Conservation (phyloP, 495 filamentous ascomycete genomes). For the Rusavskia elegans region DNA sequence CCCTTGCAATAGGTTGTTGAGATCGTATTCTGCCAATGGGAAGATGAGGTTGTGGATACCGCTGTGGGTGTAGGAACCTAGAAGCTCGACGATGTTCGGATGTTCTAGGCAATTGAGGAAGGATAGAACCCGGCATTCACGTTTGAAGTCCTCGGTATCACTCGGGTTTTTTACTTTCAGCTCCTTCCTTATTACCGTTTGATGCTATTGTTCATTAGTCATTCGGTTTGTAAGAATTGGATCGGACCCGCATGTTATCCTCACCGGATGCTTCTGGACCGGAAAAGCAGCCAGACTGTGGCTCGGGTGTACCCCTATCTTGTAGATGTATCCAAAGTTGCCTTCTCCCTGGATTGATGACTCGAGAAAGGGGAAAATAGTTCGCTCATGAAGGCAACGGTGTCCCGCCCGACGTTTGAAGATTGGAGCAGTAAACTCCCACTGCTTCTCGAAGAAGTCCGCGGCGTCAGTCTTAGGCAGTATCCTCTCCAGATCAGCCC, state of each 20-base stretch:
- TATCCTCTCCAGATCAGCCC: neutral
- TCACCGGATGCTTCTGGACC: neutral
- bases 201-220: neutral
- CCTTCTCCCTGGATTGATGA: neutral
- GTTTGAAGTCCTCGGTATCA: neutral
- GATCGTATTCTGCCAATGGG: slow-evolving; percentile 4
- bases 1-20: neutral
- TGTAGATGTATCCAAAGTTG: neutral
- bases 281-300: neutral
- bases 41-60: slow-evolving; percentile 7
- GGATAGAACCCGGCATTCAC: neutral
- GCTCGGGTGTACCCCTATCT: neutral
- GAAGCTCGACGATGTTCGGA: slow-evolving; percentile 7
- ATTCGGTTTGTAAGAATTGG: neutral
- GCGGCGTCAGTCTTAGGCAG: neutral
- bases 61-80: slow-evolving; percentile 8
- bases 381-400: neutral
- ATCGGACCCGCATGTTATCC: neutral
- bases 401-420: neutral
- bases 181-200: neutral
- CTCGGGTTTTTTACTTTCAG: neutral
- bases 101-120: slow-evolving; percentile 1
- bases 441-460: neutral
- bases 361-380: neutral
- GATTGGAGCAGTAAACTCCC: neutral